phyloP scores from a whole-genome alignment of 148 eudicot species.

The Drosera capensis region DNA sequence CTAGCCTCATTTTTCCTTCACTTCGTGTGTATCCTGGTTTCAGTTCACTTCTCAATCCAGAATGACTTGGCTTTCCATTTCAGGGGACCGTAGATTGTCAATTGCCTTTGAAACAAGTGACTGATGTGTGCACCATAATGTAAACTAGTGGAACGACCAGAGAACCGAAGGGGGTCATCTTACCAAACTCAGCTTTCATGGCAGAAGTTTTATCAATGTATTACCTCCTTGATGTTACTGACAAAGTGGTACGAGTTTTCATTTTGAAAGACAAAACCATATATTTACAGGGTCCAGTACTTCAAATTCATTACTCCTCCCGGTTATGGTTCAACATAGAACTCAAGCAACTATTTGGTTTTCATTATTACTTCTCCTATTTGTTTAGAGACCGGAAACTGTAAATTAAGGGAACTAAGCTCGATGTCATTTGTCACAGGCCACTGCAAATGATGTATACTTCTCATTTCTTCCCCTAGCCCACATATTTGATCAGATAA shows the following conservation, averaged over 20 bases:
- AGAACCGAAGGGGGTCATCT: constrained; percentile 91
- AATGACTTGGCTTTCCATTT: constrained; percentile 3
- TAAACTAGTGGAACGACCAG: constrained; percentile 96
- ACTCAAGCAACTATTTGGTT: too few species aligned
- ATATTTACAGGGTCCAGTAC: too few species aligned
- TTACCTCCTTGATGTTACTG: constrained; percentile 45
- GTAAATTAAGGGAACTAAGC: too few species aligned
- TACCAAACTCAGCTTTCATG: constrained; percentile 47
- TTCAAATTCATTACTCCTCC: too few species aligned
- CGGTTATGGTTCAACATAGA: too few species aligned
- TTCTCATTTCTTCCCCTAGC: constrained; percentile 95
- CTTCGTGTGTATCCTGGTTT: too few species aligned
- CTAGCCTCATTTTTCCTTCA: too few species aligned
- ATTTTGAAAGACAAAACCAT: too few species aligned
- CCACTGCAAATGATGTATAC: constrained; percentile 45
- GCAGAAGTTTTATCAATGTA: constrained; percentile 52
- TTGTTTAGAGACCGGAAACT: too few species aligned
- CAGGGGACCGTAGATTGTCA: constrained; percentile 53
- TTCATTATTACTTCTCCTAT: too few species aligned
- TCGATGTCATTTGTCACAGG: constrained; percentile 26
- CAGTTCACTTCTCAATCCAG: too few species aligned
- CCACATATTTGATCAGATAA: constrained; percentile 80
- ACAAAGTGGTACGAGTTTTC: constrained; percentile 38
- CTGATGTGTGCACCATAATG: constrained; percentile 74
- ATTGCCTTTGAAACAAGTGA: constrained; percentile 41